phyloP scores from a whole-genome alignment of 1,284 basidiomycete species.

The Trametes sp. region DNA sequence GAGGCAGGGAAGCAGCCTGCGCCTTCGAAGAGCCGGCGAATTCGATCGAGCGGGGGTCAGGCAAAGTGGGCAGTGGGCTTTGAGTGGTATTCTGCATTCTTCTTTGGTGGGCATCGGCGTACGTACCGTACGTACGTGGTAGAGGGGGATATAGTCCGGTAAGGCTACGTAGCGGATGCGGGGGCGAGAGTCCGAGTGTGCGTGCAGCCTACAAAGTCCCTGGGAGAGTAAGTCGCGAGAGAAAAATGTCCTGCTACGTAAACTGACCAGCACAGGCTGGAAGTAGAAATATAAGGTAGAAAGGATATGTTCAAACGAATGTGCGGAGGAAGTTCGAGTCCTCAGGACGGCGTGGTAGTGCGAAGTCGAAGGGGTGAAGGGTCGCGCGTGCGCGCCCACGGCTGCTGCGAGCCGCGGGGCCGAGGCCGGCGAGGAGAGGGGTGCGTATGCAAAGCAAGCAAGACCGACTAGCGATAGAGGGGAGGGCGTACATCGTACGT shows the following conservation, averaged over 20 bases:
- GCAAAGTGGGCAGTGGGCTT: neutral
- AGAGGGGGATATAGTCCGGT: constrained; percentile 7
- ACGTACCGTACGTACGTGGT: constrained; percentile 10
- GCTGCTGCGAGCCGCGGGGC: constrained; percentile 15
- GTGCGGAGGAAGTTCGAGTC: constrained; percentile 21
- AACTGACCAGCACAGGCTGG: constrained; percentile 17
- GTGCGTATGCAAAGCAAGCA: constrained; percentile 5
- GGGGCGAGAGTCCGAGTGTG: constrained; percentile 1
- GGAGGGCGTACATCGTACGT: constrained; percentile 30
- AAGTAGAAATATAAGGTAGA: neutral
- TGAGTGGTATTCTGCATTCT: constrained; percentile 7
- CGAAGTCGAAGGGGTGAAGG: neutral
- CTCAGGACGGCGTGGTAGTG: constrained; percentile 17
- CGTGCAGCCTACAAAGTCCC: constrained; percentile 25
- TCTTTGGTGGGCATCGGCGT: constrained; percentile 10
- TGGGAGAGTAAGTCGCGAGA: neutral
- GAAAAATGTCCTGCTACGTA: constrained; percentile 6
- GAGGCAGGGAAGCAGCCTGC: neutral
- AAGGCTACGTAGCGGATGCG: constrained; percentile 13
- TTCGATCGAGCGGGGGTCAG: neutral
- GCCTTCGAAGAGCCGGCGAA: neutral
- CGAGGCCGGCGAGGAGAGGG: constrained; percentile 4
- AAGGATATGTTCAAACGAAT: constrained; percentile 8
- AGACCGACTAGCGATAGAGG: constrained; percentile 28
- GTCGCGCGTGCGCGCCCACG: constrained; percentile 7